phyloP scores from a whole-genome alignment of 2,329 filamentous ascomycete species.

The Trichoderma afroharzianum region DNA sequence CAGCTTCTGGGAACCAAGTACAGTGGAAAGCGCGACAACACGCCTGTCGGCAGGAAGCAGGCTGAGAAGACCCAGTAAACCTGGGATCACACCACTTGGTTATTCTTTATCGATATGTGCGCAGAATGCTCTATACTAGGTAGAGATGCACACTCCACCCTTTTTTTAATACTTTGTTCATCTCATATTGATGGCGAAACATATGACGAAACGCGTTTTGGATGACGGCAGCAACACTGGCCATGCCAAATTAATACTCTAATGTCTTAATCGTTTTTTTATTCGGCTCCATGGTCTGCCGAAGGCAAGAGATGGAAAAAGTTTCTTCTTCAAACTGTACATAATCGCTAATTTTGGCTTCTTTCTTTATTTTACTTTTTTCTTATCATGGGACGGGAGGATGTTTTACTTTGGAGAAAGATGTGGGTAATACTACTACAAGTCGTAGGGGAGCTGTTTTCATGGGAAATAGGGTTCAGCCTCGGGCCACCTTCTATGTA shows the following conservation, averaged over 20 bases:
- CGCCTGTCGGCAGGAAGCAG: conserved; percentile 39
- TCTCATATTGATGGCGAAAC: not conserved
- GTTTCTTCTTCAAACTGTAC: not conserved
- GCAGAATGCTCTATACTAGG: not conserved
- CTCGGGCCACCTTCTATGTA: conserved; percentile 4
- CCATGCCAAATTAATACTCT: conserved; percentile 10
- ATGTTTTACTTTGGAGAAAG: not conserved
- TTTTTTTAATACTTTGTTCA: not conserved
- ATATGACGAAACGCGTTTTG: conserved; percentile 15
- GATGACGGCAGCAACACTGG: conserved; percentile 8
- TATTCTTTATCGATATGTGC: not conserved
- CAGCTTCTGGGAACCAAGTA: conserved; percentile 76
- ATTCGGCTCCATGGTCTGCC: not conserved
- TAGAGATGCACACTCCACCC: not conserved
- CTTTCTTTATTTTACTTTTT: not conserved
- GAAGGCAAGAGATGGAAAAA: not conserved
- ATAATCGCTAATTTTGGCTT: not conserved
- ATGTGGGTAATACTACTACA: not conserved
- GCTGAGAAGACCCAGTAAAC: conserved; percentile 26
- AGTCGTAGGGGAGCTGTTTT: not conserved
- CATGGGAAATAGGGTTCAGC: not conserved
- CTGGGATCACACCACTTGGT: not conserved
- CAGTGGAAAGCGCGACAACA: conserved; percentile 56
- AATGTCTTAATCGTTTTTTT: not conserved
- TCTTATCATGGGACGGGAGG: not conserved